Evolutionary conservation across 805 yeast species (phyloP).

Genomic region (Ogataea allantospora): DNA sequence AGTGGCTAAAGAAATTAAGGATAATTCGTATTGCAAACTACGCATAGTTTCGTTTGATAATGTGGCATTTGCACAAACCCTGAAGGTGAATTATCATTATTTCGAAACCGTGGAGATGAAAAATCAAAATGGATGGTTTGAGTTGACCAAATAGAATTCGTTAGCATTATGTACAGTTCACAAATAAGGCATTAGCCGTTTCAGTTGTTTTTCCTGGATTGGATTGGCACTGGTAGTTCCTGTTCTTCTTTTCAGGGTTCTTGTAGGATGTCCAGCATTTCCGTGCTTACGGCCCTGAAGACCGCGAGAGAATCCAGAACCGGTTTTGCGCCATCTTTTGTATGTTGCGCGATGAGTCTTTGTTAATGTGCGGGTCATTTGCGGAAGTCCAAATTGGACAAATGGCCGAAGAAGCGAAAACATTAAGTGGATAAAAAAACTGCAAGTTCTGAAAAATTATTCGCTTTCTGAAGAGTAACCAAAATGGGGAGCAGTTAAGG

Average conservation of each 20-base stretch:
- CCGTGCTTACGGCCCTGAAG: slow-evolving; percentile 91
- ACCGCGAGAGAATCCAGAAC: slow-evolving; percentile 63
- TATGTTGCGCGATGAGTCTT: slow-evolving; percentile 87
- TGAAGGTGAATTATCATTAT: slow-evolving; percentile 86
- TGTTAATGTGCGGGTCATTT: slow-evolving; percentile 39
- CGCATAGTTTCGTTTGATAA: slow-evolving; percentile 83
- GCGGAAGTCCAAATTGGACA: slow-evolving; percentile 11
- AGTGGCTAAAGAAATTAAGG: slow-evolving; percentile 69
- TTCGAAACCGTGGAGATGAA: slow-evolving; percentile 69
- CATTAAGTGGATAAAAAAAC: neutral
- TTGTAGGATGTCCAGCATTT: slow-evolving; percentile 80
- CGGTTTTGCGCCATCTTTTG: slow-evolving; percentile 80
- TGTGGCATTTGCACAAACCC: slow-evolving; percentile 79
- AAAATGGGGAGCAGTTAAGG: neutral
- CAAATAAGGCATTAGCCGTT: slow-evolving; percentile 50
- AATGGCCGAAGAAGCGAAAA: slow-evolving; percentile 21
- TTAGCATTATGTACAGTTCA: slow-evolving; percentile 14
- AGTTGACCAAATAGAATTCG: slow-evolving; percentile 38
- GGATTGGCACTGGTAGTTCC: slow-evolving; percentile 55
- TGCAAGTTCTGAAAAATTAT: neutral
- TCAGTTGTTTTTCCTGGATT: slow-evolving; percentile 57
- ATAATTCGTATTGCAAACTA: slow-evolving; percentile 76
- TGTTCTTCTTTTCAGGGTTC: slow-evolving; percentile 56
- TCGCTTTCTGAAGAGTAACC: slow-evolving; percentile 9
- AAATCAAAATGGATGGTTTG: slow-evolving; percentile 54